Conservation (phyloP, 2,329 filamentous ascomycete genomes). For the Alternaria burnsii region DNA sequence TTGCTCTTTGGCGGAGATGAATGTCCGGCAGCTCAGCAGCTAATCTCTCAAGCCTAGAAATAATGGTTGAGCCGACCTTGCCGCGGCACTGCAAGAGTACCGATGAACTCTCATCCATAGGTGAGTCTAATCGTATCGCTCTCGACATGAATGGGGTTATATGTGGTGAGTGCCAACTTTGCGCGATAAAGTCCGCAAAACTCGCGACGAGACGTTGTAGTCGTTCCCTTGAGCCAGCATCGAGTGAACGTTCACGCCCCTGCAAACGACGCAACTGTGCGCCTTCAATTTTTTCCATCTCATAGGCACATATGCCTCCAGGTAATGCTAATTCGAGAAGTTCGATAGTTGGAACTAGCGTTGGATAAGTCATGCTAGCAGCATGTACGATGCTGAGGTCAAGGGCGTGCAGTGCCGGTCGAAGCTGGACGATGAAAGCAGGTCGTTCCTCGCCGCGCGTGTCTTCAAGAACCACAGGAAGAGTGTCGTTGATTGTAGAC, state of each 20-base stretch:
- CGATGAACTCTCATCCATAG: slow-evolving; percentile 15
- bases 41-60: slow-evolving; percentile 37
- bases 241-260: slow-evolving; percentile 6
- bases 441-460: not conserved
- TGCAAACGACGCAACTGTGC: slow-evolving; percentile 29
- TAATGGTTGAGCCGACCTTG: slow-evolving; percentile 40
- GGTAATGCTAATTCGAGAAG: slow-evolving; percentile 19
- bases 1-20: slow-evolving; percentile 30
- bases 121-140: slow-evolving; percentile 27
- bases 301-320: slow-evolving; percentile 29
- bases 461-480: not conserved
- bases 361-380: slow-evolving; percentile 34
- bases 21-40: slow-evolving; percentile 33
- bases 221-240: slow-evolving; percentile 8
- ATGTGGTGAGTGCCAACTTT: slow-evolving; percentile 25
- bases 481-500: not conserved
- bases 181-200: slow-evolving; percentile 41
- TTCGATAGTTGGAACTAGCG: slow-evolving; percentile 30
- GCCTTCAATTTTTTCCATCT: slow-evolving; percentile 39
- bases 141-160: not conserved
- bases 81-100: slow-evolving; percentile 34
- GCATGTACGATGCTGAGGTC: slow-evolving; percentile 27
- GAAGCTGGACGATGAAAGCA: slow-evolving; percentile 37
- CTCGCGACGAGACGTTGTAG: slow-evolving; percentile 36
- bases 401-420: slow-evolving; percentile 33